Evolutionary conservation across 2,329 filamentous ascomycete species (phyloP).

Genomic region (Trichophyton rubrum): DNA sequence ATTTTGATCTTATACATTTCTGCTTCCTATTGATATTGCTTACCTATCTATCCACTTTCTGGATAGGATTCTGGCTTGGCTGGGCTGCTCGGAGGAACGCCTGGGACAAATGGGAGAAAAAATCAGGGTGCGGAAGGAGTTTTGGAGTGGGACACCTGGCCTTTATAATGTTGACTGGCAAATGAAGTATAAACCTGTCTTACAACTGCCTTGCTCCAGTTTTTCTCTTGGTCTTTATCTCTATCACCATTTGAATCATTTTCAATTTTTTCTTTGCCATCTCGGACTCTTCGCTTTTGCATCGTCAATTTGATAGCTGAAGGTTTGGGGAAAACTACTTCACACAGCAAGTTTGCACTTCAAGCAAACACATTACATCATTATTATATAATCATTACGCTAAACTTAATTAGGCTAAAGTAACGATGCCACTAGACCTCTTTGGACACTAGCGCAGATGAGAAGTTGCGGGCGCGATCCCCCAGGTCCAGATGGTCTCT

Average conservation of each 20-base stretch:
- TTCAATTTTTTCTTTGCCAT: not conserved
- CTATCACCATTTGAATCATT: no score
- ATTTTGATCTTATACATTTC: not conserved
- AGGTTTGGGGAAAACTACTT: not conserved
- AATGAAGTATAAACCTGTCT: slow-evolving; percentile 1
- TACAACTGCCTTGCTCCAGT: not conserved
- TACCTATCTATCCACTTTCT: slow-evolving; percentile 11
- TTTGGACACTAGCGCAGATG: not conserved
- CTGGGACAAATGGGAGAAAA: slow-evolving; percentile 29
- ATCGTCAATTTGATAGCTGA: not conserved
- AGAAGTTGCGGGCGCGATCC: slow-evolving; percentile 6
- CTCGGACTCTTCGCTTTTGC: not conserved
- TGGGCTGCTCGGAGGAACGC: slow-evolving; percentile 30
- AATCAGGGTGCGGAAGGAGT: slow-evolving; percentile 23
- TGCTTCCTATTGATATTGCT: not conserved
- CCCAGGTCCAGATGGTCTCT: slow-evolving; percentile 5
- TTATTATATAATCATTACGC: not conserved
- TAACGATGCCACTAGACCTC: not conserved
- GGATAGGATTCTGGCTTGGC: slow-evolving; percentile 16
- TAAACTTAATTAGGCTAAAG: not conserved
- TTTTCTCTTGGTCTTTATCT: not conserved
- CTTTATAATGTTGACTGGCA: not conserved
- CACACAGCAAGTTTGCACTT: not conserved
- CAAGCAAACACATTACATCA: not conserved
- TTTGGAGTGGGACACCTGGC: slow-evolving; percentile 11